Evolutionary conservation across 371 early-diverging fungal genomes (phyloP).

Genomic region (Catenaria anguillulae): DNA sequence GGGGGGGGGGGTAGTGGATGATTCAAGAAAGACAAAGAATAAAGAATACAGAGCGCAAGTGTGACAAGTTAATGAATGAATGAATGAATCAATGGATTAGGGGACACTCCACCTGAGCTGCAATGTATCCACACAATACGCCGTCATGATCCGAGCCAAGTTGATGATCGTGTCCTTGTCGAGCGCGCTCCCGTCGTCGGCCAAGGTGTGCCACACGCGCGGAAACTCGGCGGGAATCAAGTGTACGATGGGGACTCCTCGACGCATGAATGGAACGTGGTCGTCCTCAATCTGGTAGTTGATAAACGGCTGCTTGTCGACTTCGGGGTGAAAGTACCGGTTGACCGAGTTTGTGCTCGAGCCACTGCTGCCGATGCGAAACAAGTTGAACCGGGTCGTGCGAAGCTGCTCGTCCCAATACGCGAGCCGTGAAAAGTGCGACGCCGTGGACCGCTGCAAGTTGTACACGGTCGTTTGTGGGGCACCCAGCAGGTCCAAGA

Average conservation of each 20-base stretch:
- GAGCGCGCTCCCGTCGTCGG: constrained; percentile 32
- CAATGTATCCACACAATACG: no score
- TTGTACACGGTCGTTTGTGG: constrained; percentile 15
- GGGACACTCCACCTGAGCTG: no score
- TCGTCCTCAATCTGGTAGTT: constrained; percentile 62
- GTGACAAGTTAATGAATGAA: no score
- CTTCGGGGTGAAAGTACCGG: not conserved
- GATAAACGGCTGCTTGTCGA: constrained; percentile 5
- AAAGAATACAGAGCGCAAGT: no score
- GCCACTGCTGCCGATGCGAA: no score
- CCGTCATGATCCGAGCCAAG: constrained; percentile 30
- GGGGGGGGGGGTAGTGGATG: no score
- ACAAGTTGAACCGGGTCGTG: no score
- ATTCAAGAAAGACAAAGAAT: no score
- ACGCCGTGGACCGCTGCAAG: constrained; percentile 16
- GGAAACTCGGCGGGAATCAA: constrained; percentile 85
- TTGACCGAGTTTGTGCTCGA: not conserved
- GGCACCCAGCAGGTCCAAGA: constrained; percentile 72
- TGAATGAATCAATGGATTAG: no score
- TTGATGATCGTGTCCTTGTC: constrained; percentile 27
- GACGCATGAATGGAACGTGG: constrained; percentile 70
- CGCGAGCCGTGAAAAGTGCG: constrained; percentile 20
- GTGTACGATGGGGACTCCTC: constrained; percentile 74
- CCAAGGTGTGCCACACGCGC: constrained; percentile 65
- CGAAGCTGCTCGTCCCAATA: constrained; percentile 18